Conservation (phyloP, 2,329 filamentous ascomycete genomes). For the Penicillium sp. region DNA sequence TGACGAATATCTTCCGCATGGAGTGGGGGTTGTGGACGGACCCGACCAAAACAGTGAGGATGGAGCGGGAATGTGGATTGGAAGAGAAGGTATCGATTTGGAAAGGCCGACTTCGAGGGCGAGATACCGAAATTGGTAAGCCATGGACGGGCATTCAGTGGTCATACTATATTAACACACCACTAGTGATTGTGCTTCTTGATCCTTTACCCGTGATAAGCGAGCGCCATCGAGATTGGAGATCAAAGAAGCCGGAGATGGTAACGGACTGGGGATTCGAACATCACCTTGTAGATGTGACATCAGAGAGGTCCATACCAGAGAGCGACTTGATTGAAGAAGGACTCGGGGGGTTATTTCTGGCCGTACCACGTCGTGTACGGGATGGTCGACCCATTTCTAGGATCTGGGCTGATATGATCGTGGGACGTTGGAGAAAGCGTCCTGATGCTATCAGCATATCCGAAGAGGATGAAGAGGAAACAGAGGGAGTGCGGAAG, state of each 20-base stretch:
- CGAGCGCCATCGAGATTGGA: background rate
- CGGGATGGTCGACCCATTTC: background rate
- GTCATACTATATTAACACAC: background rate
- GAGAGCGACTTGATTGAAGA: background rate
- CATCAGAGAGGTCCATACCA: background rate
- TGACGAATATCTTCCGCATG: slow-evolving; percentile 18
- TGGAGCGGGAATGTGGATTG: slow-evolving; percentile 13
- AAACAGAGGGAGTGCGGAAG: background rate
- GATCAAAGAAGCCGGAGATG: background rate
- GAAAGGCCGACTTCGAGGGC: slow-evolving; percentile 4
- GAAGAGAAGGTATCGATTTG: slow-evolving; percentile 23
- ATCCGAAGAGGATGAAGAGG: background rate
- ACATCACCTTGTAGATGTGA: too few species aligned
- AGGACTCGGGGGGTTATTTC: background rate
- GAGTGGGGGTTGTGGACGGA: slow-evolving; percentile 22
- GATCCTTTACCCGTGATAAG: slow-evolving; percentile 12
- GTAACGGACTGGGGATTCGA: too few species aligned
- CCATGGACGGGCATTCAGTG: too few species aligned
- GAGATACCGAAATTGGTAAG: slow-evolving; percentile 9
- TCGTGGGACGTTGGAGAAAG: background rate
- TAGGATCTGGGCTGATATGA: background rate
- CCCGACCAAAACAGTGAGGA: slow-evolving; percentile 10
- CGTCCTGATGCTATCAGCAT: background rate
- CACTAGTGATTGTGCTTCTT: slow-evolving; percentile 9
- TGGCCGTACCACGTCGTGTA: background rate